phyloP scores from a whole-genome alignment of 495 filamentous ascomycete genomes.

The Neurospora tetrasperma region DNA sequence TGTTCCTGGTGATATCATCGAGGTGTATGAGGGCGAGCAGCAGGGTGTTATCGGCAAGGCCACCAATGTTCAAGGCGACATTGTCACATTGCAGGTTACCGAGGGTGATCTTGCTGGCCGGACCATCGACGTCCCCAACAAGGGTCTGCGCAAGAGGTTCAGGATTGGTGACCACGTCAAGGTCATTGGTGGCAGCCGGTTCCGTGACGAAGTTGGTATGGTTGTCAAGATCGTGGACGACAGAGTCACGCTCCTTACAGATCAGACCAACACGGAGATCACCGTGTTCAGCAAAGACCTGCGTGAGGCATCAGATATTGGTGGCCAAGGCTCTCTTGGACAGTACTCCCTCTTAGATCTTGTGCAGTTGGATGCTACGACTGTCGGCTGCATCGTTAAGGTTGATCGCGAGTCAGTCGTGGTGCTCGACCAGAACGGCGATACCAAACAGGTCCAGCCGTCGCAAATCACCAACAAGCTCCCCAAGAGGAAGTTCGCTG shows the following conservation, averaged over 20 bases:
- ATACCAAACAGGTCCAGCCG: slow-evolving; percentile 69
- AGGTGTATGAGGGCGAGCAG: slow-evolving; percentile 94
- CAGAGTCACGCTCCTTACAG: slow-evolving; percentile 80
- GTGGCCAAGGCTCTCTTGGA: slow-evolving; percentile 64
- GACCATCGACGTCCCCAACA: slow-evolving; percentile 83
- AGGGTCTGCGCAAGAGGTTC: slow-evolving; percentile 89
- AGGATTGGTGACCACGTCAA: slow-evolving; percentile 94
- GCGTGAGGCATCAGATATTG: slow-evolving; percentile 82
- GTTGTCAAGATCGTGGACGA: slow-evolving; percentile 88
- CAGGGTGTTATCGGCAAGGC: slow-evolving; percentile 80
- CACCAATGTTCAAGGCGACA: slow-evolving; percentile 77
- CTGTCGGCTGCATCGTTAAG: slow-evolving; percentile 87
- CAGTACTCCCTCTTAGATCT: slow-evolving; percentile 88
- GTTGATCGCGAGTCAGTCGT: slow-evolving; percentile 87
- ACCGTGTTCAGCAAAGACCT: slow-evolving; percentile 98
- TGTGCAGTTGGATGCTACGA: slow-evolving; percentile 85
- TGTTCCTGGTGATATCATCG: slow-evolving; percentile 83
- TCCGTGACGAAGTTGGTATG: slow-evolving; percentile 90
- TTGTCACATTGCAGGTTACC: slow-evolving; percentile 80
- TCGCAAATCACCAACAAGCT: slow-evolving; percentile 87
- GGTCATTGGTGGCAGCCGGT: slow-evolving; percentile 91
- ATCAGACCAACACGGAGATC: slow-evolving; percentile 84
- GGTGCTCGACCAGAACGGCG: slow-evolving; percentile 83
- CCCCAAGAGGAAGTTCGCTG: slow-evolving; percentile 63
- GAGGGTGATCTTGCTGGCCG: slow-evolving; percentile 76